Base-by-base conservation (phyloP, 2,329 filamentous ascomycete species). In the Pyrenophora seminiperda region DNA sequence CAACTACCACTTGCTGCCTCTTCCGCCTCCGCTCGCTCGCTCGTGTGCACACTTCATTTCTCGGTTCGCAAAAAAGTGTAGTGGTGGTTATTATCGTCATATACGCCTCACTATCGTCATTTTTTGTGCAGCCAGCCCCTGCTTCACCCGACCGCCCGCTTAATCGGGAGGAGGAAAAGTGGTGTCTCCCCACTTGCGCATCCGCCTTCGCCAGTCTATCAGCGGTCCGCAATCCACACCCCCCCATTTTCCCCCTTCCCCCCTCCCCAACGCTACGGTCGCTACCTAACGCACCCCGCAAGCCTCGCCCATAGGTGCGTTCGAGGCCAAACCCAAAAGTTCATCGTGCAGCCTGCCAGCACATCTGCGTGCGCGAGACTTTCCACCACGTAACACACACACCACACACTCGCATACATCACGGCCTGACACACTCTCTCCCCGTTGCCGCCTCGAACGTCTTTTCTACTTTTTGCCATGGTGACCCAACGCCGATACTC, bases 401-500 rank as follows among this genome's bases (percentile, higher is more conserved):
- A 17, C 30, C 47, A 36, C 39, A 22, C 44, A 20, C 29, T 20
- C 44, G 41, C 37, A 40, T 48, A 20, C 36, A 48, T 32, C 44
- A 36, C 30, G 30, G 13, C 13, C 50, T 40, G 31, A 33, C 11
- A 33, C 31, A 7, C n/a, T 33, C 13, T 4, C 31, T 33, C 31
- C 7, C 31, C 4, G n/a, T n/a, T n/a, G n/a, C n/a, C n/a, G n/a
- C n/a, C n/a, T n/a, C n/a, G n/a, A n/a, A n/a, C n/a, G n/a, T n/a
- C 42, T 2, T 14, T 18, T 4, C 15, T 20, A 11, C 40, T 37
- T 10, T 39, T 20, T 38, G 37, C 41, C 27, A 70, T 69, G 64
- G 62, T 62, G 24, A 58, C 66, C 44, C 70, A 72, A 55, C 68
- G 70, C 37, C 62, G 70, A 45, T 73, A 73, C 58, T 71, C 68